Percentiles rank a stretch among this genome's conserved stretches.
phyloP scores from a whole-genome alignment of 352 stramenopile species.

The Phytophthora ramorum region DNA sequence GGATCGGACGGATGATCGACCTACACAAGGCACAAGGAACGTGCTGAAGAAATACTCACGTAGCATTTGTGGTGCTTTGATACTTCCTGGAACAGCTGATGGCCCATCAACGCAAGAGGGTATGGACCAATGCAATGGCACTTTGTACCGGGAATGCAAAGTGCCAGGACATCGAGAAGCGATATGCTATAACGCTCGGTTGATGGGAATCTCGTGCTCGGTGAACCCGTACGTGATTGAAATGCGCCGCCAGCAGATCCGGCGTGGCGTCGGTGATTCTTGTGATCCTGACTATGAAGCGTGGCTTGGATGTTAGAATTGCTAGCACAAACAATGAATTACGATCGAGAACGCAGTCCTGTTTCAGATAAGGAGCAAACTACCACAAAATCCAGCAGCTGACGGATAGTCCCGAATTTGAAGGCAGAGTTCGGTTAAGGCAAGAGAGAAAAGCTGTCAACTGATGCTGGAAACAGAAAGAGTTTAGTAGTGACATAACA shows the following conservation, averaged over 20 bases:
- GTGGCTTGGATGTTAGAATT: neutral
- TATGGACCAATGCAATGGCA: slow-evolving; percentile 23
- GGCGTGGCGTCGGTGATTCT: neutral
- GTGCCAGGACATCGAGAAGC: neutral
- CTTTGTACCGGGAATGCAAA: slow-evolving; percentile 27
- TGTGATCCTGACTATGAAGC: neutral
- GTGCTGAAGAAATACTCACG: neutral
- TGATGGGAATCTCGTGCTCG: slow-evolving; percentile 36
- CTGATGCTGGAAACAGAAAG: too few species aligned
- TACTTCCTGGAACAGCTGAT: neutral
- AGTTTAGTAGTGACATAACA: too few species aligned
- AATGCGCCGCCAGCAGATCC: slow-evolving; percentile 40
- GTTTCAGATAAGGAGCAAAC: too few species aligned
- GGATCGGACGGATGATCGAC: neutral
- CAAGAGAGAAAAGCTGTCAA: too few species aligned
- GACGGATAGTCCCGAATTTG: too few species aligned
- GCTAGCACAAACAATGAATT: neutral
- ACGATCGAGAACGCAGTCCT: too few species aligned
- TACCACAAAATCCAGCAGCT: too few species aligned
- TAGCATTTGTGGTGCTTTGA: neutral
- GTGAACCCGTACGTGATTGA: slow-evolving; percentile 2
- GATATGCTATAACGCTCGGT: slow-evolving; percentile 39
- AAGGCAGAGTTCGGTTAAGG: too few species aligned
- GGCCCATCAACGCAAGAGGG: neutral
- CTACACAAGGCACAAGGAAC: neutral